phyloP scores from a whole-genome alignment of 2,329 filamentous ascomycete species.

The Penicillium vulpinum region DNA sequence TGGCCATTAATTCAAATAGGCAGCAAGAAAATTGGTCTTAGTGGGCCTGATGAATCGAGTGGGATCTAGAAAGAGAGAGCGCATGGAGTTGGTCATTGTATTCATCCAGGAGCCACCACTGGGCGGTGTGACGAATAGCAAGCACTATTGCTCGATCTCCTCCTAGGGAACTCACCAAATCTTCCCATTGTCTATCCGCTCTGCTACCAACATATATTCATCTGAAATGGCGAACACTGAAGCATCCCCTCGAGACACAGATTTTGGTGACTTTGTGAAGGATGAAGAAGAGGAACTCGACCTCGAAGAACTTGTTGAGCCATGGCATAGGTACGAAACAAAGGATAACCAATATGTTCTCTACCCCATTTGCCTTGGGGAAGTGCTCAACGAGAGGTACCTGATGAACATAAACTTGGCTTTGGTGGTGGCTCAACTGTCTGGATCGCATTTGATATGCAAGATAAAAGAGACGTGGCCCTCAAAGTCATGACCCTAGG shows the following conservation, averaged over 20 bases:
- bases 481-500: constrained; percentile 26
- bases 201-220: neutral
- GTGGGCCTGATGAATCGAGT: too few relatives aligned
- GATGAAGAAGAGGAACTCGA: constrained; percentile 22
- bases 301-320: constrained; percentile 19
- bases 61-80: too few relatives aligned
- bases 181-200: neutral
- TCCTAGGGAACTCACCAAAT: neutral
- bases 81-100: too few relatives aligned
- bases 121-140: too few relatives aligned
- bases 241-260: neutral
- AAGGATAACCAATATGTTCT: constrained; percentile 13
- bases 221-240: neutral
- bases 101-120: too few relatives aligned
- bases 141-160: neutral
- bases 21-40: too few relatives aligned
- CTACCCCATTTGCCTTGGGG: constrained; percentile 21
- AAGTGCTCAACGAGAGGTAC: constrained; percentile 26
- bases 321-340: constrained; percentile 19
- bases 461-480: constrained; percentile 22
- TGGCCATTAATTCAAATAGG: too few relatives aligned
- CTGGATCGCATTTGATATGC: constrained; percentile 28
- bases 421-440: constrained; percentile 27
- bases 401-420: constrained; percentile 27
- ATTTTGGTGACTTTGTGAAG: constrained; percentile 17